Evolutionary conservation across 371 early-diverging fungal species (phyloP).

Genomic region (Mucor indicus): DNA sequence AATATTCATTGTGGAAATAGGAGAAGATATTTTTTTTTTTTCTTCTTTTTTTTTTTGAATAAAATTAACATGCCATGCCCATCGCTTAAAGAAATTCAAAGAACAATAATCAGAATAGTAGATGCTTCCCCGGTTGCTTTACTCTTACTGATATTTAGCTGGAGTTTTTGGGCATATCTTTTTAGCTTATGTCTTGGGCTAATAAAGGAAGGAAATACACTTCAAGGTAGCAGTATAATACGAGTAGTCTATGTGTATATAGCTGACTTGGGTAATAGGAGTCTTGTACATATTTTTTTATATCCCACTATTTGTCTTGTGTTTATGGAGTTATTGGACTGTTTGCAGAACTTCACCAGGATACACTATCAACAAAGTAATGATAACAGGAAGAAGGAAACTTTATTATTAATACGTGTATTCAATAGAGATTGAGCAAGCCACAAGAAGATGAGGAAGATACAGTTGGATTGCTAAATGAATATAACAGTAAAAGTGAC

Average conservation of each 20-base stretch:
- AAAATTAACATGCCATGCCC: constrained; percentile 7
- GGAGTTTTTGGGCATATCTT: constrained; percentile 40
- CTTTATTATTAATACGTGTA: too few species aligned
- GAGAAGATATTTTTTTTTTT: too few species aligned
- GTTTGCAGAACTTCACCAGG: constrained; percentile 43
- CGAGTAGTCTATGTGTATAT: background rate
- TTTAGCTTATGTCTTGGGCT: constrained; percentile 25
- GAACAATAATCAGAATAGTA: constrained; percentile 19
- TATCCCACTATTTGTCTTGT: constrained; percentile 34
- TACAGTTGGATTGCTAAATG: constrained; percentile 15
- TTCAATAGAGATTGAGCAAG: constrained; percentile 7
- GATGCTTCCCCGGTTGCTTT: constrained; percentile 40
- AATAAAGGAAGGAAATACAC: constrained; percentile 24
- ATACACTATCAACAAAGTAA: constrained; percentile 25
- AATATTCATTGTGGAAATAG: too few species aligned
- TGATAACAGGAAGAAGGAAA: background rate
- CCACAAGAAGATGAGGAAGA: constrained; percentile 14
- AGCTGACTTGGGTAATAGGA: constrained; percentile 12
- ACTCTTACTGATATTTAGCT: constrained; percentile 26
- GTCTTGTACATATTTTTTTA: constrained; percentile 31
- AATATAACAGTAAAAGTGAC: too few species aligned
- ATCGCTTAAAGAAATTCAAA: constrained; percentile 13
- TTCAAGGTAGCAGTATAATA: constrained; percentile 28
- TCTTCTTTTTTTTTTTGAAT: too few species aligned
- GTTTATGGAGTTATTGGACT: constrained; percentile 42